phyloP scores from a whole-genome alignment of 2,329 filamentous ascomycete species.

The Mollisia scopiformis region DNA sequence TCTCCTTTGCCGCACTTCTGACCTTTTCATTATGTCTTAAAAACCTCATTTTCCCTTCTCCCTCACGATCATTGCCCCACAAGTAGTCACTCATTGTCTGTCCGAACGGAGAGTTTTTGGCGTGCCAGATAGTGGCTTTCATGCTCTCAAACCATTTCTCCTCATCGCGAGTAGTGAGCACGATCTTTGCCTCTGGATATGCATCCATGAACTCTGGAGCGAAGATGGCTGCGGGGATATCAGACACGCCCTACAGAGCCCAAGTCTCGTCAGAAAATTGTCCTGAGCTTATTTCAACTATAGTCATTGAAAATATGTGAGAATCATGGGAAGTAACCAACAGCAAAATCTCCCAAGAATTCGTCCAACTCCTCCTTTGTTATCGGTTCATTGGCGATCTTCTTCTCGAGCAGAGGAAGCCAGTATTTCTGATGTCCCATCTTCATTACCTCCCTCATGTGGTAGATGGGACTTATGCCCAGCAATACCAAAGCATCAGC shows the following conservation, averaged over 20 bases:
- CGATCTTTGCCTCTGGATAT: conserved; percentile 16
- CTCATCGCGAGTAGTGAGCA: conserved; percentile 12
- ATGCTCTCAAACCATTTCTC: conserved; percentile 17
- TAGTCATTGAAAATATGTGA: too few relatives aligned
- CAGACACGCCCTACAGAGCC: conserved; percentile 28
- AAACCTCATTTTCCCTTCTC: conserved; percentile 50
- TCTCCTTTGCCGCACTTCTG: conserved; percentile 54
- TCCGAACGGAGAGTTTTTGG: background rate
- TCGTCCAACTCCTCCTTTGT: background rate
- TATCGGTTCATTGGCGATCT: background rate
- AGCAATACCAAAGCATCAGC: conserved; percentile 14
- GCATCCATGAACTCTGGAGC: conserved; percentile 25
- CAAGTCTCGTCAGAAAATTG: too few relatives aligned
- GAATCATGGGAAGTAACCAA: background rate
- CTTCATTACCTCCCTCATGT: conserved; percentile 18
- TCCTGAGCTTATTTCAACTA: too few relatives aligned
- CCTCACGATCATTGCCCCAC: background rate
- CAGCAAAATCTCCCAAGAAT: background rate
- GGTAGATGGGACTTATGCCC: conserved; percentile 12
- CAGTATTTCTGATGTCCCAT: conserved; percentile 13
- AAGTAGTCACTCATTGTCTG: background rate
- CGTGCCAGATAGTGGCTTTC: conserved; percentile 13
- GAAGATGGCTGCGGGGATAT: conserved; percentile 38
- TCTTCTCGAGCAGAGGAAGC: conserved; percentile 8
- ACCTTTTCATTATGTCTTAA: conserved; percentile 54